Percentiles rank a stretch among this genome's conserved stretches.
These are phyloP conservation scores for Casaregolazyma lundiana DNA, from an alignment of 1,139 yeast species.

Conservation along the genomic window DNA sequence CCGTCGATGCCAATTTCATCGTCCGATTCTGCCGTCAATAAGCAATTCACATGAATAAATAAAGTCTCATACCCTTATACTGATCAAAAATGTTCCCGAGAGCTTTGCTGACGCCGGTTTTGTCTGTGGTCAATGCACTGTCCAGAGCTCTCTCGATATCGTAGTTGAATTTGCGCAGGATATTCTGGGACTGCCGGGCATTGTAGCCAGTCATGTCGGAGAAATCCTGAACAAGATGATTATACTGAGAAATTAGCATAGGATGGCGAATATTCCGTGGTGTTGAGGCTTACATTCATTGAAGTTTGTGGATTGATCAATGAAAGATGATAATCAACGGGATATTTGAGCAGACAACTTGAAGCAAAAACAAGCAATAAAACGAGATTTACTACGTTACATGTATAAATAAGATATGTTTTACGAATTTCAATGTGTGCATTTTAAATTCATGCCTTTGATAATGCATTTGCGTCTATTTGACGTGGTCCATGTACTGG, in stretches of 20 bases:
- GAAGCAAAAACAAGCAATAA: no score
- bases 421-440: no score
- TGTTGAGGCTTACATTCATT: background rate
- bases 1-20: constrained; percentile 65
- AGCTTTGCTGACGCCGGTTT: constrained; percentile 9
- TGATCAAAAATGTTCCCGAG: constrained; percentile 20
- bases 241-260: constrained; percentile 12
- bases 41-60: background rate
- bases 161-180: constrained; percentile 20
- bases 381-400: no score
- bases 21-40: constrained; percentile 16
- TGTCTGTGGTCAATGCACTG: constrained; percentile 19
- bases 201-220: constrained; percentile 10
- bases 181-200: constrained; percentile 14
- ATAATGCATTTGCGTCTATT: constrained; percentile 27
- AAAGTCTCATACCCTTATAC: constrained; percentile 17
- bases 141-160: constrained; percentile 22
- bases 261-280: background rate
- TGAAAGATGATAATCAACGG: no score
- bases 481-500: constrained; percentile 52
- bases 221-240: constrained; percentile 6
- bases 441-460: no score
- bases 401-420: no score
- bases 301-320: no score
- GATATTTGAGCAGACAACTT: no score